Evolutionary conservation across 345 rosid genomes (phyloP), one percentile per base, ranked within the genome.

Genomic region (Hibiscus mutabilis): DNA sequence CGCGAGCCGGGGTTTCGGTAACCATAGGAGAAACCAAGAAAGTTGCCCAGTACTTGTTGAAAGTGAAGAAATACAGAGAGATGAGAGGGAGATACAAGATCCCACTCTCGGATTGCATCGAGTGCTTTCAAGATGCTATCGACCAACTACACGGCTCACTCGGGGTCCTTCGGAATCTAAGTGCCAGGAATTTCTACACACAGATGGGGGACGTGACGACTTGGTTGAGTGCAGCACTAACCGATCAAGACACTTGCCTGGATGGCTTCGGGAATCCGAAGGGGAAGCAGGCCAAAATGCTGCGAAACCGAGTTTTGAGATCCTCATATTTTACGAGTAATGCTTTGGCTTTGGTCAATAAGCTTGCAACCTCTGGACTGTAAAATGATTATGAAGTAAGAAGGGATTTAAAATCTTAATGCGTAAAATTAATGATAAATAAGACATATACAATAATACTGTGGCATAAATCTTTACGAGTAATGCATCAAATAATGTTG

Each of bases 1-100:
- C 99, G 0, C 80, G 97, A 27, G 97, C 89, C 0, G 96, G 92
- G 21, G 96, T 92, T 15, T 87, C 97, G 2, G 97, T 95, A 12
- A 82, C 93, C 0, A 66, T 90, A 42, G 59, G 78, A 0, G 91
- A 90, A 79, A 86, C 79, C 73, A 87, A 87, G 80, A 73, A 60
- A 11, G 75, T 84, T n/a, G 63, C 65, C 4, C 72, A 11, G 11
- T 79, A 66, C 79, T 22, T 89, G 63, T 13, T 9, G 14, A 68
- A 46, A 14, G 60, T 88, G 79, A 76, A 86, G 74, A 77, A 71
- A 18, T 0, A 15, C 0, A 29, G 46, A 3, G 19, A 46, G 24
- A 21, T 80, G 59, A 76, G 49, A 16, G 86, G 89, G 58, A 86
- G 83, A 33, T 79, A 86, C 47, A 56, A 80, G 3, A 44, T 73